A percentile compares a stretch with the other conserved stretches of the same genome.
phyloP scores from a whole-genome alignment of 352 stramenopile genomes.

The Phytophthora quininea region DNA sequence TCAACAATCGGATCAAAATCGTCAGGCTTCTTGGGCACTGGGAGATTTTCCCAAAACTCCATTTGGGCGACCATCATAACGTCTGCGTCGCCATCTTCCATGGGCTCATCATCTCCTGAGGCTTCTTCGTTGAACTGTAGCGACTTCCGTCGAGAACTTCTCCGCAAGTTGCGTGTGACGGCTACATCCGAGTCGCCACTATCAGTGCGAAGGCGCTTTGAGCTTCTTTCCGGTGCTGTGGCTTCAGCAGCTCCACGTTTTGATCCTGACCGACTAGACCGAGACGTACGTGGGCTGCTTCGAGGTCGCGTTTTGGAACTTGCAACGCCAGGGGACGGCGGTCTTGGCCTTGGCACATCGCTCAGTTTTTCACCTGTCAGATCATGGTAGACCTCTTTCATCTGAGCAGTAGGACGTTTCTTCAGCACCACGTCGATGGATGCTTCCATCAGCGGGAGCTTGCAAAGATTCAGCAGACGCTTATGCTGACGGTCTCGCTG shows the following conservation, averaged over 20 bases:
- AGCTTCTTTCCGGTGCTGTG: conserved; percentile 23
- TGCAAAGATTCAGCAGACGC: conserved; percentile 66
- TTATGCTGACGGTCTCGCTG: conserved; percentile 89
- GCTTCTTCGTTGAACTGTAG: conserved; percentile 23
- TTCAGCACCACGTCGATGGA: conserved; percentile 80
- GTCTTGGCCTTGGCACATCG: conserved; percentile 44
- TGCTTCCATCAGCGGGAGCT: conserved; percentile 65
- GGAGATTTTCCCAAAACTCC: conserved; percentile 29
- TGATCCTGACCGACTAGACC: conserved; percentile 13
- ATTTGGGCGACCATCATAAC: conserved; percentile 17
- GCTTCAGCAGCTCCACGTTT: conserved; percentile 19
- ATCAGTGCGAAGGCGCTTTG: conserved; percentile 36
- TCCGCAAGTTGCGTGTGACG: conserved; percentile 16
- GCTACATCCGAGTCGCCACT: conserved; percentile 25
- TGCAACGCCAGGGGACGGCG: conserved; percentile 24
- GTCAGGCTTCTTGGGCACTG: conserved; percentile 25
- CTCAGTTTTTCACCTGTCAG: conserved; percentile 63
- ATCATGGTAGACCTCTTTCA: conserved; percentile 72
- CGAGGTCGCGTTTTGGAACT: conserved; percentile 18
- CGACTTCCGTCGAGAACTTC: conserved; percentile 27
- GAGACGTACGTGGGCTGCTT: conserved; percentile 25
- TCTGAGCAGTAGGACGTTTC: conserved; percentile 64
- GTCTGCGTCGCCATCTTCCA: conserved; percentile 9
- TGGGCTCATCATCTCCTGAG: conserved; percentile 23
- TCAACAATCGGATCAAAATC: conserved; percentile 53